A percentile compares a stretch with the other conserved stretches of the same genome.
Conservation (phyloP, 257 asterid genomes). For the Plantago major region DNA sequence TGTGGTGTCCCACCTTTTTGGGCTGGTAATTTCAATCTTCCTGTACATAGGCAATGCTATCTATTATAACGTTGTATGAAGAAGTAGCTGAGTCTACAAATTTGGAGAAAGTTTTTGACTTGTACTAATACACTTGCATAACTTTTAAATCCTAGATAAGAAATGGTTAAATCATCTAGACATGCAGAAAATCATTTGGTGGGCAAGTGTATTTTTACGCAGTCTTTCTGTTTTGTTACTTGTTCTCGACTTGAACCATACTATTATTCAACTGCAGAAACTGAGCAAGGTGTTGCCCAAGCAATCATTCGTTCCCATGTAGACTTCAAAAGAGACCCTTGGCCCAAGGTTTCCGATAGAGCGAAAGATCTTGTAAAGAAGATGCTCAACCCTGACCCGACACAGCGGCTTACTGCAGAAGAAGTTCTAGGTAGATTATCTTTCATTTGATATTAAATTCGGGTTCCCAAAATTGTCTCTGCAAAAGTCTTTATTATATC, state of each 20-base stretch:
- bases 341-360: constrained; percentile 58
- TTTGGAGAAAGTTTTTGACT: no score
- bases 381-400: constrained; percentile 52
- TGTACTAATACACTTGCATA: no score
- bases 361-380: constrained; percentile 58
- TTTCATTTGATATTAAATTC: neutral
- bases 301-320: constrained; percentile 50
- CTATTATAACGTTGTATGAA: no score
- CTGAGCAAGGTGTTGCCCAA: constrained; percentile 62
- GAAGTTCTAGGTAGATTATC: constrained; percentile 46
- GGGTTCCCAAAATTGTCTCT: neutral
- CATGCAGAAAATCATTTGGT: neutral
- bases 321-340: constrained; percentile 49
- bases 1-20: constrained; percentile 60
- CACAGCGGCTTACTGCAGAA: constrained; percentile 42
- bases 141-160: no score
- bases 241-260: neutral
- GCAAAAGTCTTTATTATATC: neutral
- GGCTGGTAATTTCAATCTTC: constrained; percentile 37
- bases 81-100: no score
- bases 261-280: constrained; percentile 39
- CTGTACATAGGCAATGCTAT: neutral
- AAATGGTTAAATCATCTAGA: no score
- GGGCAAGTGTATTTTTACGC: neutral
- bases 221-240: neutral